A percentile compares a stretch with the other conserved stretches of the same genome.
Evolutionary conservation across 257 asterid genomes (phyloP).

Genomic region (Mitragyna speciosa): DNA sequence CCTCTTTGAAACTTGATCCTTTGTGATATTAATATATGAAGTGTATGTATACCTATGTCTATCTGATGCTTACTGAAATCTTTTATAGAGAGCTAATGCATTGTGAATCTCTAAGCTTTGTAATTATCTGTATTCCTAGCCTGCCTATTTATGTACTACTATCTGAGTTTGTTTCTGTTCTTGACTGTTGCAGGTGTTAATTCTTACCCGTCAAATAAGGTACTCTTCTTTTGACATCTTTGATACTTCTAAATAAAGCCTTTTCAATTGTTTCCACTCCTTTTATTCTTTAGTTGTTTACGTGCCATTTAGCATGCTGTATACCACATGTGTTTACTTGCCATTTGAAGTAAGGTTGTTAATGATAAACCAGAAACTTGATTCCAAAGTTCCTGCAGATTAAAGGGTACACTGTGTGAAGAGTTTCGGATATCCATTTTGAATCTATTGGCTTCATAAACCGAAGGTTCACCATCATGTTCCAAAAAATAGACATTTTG

Average conservation of each 20-base stretch:
- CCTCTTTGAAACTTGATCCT: not conserved
- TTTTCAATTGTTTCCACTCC: not conserved
- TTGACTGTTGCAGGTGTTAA: constrained; percentile 47
- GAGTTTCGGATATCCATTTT: not conserved
- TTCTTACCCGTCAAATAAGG: constrained; percentile 58
- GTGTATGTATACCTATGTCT: not conserved
- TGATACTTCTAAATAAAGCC: constrained; percentile 8
- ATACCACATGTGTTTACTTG: not conserved
- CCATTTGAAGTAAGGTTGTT: not conserved
- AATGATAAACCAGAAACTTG: not conserved
- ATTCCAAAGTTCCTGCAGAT: not conserved
- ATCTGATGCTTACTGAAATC: not conserved
- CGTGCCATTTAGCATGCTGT: not conserved
- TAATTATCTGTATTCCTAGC: not conserved
- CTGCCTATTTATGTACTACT: not conserved
- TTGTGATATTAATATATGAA: not conserved
- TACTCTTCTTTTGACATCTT: constrained; percentile 23
- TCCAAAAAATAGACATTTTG: not conserved
- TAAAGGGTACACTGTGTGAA: not conserved
- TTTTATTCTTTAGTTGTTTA: not conserved
- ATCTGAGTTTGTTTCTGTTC: constrained; percentile 26
- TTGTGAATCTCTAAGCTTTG: not conserved
- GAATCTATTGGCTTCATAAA: not conserved
- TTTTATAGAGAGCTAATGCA: not conserved
- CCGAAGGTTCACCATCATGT: not conserved